phyloP scores from a whole-genome alignment of 2,329 filamentous ascomycete species.

The Diaporthe longicolla region DNA sequence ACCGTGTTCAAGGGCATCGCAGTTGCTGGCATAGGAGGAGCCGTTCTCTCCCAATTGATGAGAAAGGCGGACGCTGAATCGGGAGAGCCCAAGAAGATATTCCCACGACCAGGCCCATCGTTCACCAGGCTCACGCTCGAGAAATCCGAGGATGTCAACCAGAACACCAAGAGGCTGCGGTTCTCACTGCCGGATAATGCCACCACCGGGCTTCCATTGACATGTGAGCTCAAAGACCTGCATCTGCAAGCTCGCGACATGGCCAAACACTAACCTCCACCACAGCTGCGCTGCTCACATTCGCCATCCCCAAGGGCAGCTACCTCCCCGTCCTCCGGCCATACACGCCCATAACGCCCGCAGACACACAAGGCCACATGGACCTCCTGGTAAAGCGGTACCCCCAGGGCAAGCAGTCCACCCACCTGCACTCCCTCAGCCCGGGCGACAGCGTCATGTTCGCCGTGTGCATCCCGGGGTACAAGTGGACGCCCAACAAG shows the following conservation, averaged over 20 bases:
- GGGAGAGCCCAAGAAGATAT: conserved; percentile 34
- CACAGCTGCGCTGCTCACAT: conserved; percentile 69
- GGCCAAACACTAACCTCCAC: background rate
- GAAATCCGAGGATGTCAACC: conserved; percentile 67
- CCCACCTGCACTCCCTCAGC: conserved; percentile 74
- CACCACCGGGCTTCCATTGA: conserved; percentile 64
- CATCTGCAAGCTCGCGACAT: background rate
- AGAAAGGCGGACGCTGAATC: conserved; percentile 33
- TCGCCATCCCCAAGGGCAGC: conserved; percentile 69
- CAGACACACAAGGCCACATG: conserved; percentile 70
- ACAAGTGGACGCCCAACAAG: conserved; percentile 67
- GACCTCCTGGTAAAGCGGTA: conserved; percentile 79
- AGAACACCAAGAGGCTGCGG: conserved; percentile 70
- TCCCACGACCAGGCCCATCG: conserved; percentile 49
- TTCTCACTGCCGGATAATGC: conserved; percentile 67
- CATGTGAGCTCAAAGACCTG: conserved; percentile 54
- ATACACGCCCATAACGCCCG: conserved; percentile 72
- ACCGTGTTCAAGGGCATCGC: conserved; percentile 38
- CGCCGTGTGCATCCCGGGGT: conserved; percentile 66
- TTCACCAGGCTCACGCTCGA: conserved; percentile 65
- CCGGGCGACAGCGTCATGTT: conserved; percentile 75
- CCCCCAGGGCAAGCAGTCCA: conserved; percentile 74
- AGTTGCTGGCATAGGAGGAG: conserved; percentile 35
- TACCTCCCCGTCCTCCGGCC: conserved; percentile 74
- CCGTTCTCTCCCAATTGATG: conserved; percentile 36